Evolutionary conservation across 768 basidiomycete species (phyloP).

Genomic region (Tulasnella sp.): DNA sequence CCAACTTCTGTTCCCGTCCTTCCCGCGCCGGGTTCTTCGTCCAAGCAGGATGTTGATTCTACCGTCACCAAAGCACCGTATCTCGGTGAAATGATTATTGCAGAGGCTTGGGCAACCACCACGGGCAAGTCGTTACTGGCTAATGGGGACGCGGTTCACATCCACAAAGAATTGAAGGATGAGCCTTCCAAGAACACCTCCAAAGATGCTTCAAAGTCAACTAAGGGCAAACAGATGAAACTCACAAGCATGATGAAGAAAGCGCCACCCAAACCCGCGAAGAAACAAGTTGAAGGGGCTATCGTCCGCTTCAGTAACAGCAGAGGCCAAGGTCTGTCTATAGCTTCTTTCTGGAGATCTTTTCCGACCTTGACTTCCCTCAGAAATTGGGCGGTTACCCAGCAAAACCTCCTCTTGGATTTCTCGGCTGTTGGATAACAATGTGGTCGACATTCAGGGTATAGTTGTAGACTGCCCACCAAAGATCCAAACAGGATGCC

Average conservation of each 20-base stretch:
- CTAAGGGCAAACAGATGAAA: constrained; percentile 26
- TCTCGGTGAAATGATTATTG: constrained; percentile 26
- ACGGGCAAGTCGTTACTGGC: constrained; percentile 17
- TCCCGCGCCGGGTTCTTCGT: background rate
- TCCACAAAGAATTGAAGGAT: constrained; percentile 14
- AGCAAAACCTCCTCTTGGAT: constrained; percentile 69
- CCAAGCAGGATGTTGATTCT: background rate
- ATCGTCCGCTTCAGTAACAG: constrained; percentile 30
- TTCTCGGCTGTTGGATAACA: constrained; percentile 64
- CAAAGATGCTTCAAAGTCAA: constrained; percentile 17
- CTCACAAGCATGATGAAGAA: constrained; percentile 29
- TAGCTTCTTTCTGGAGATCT: background rate
- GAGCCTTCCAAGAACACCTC: background rate
- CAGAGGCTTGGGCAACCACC: constrained; percentile 28
- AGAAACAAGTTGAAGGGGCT: constrained; percentile 15
- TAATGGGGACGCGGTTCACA: constrained; percentile 22
- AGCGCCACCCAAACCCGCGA: background rate
- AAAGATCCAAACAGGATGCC: constrained; percentile 63
- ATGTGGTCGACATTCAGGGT: constrained; percentile 62
- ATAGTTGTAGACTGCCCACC: constrained; percentile 76
- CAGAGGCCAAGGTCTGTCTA: constrained; percentile 25
- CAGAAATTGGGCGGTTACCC: constrained; percentile 75
- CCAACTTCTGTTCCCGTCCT: background rate
- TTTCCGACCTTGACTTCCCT: constrained; percentile 23
- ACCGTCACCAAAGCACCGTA: constrained; percentile 7